Conservation (phyloP, 2,329 filamentous ascomycete genomes). For the Biscogniauxia sp. region DNA sequence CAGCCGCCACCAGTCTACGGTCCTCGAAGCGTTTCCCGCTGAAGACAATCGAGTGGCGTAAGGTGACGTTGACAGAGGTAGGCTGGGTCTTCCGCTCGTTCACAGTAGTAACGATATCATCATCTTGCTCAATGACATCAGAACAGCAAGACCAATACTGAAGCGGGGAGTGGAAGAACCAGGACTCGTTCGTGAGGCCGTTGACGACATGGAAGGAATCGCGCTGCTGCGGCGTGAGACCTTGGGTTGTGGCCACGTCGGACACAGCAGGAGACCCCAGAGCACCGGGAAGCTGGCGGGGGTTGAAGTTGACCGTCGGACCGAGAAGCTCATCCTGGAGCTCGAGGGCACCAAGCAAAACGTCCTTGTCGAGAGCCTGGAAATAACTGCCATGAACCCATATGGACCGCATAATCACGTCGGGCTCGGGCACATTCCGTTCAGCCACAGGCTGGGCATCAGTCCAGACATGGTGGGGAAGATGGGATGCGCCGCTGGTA, state of each 20-base stretch:
- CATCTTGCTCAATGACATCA: slow-evolving; percentile 56
- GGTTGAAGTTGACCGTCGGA: slow-evolving; percentile 54
- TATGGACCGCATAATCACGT: slow-evolving; percentile 78
- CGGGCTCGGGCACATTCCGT: slow-evolving; percentile 49
- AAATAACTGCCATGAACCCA: slow-evolving; percentile 83
- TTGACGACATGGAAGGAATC: slow-evolving; percentile 59
- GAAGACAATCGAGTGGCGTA: slow-evolving; percentile 77
- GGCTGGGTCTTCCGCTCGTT: slow-evolving; percentile 61
- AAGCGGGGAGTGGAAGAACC: slow-evolving; percentile 80
- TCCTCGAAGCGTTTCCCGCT: slow-evolving; percentile 76
- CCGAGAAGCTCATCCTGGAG: slow-evolving; percentile 70
- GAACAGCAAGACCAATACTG: slow-evolving; percentile 76
- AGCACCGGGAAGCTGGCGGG: slow-evolving; percentile 36
- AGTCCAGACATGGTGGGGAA: slow-evolving; percentile 81
- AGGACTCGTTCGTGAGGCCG: slow-evolving; percentile 60
- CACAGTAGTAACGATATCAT: slow-evolving; percentile 65
- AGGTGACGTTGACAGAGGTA: slow-evolving; percentile 69
- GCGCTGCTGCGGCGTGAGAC: slow-evolving; percentile 45
- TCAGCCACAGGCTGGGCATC: slow-evolving; percentile 63
- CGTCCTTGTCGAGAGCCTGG: slow-evolving; percentile 64
- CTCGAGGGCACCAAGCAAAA: slow-evolving; percentile 64
- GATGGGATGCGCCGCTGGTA: slow-evolving; percentile 66
- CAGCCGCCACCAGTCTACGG: slow-evolving; percentile 65
- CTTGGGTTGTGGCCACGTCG: slow-evolving; percentile 29
- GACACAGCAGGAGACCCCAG: slow-evolving; percentile 20